phyloP scores from a whole-genome alignment of 2,329 filamentous ascomycete genomes.

The Trichoderma atrobrunneum region DNA sequence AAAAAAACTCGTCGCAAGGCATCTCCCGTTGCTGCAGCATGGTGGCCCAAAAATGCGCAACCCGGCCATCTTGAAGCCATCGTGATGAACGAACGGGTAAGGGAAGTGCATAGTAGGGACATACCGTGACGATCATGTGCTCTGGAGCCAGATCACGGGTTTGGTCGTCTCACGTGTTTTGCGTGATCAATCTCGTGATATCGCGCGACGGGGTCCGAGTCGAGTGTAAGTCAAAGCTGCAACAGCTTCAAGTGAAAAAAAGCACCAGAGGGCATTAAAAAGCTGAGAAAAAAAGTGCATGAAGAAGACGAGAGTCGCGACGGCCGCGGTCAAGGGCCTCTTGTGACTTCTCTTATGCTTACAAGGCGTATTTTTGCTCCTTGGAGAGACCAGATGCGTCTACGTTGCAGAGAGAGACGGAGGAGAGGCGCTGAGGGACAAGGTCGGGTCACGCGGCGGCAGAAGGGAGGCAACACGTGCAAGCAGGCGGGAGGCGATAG shows the following conservation, averaged over 20 bases:
- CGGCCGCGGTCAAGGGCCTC: not conserved
- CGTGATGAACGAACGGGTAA: slow-evolving; percentile 19
- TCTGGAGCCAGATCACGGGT: slow-evolving; percentile 44
- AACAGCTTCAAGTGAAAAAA: not conserved
- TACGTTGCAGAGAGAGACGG: slow-evolving; percentile 7
- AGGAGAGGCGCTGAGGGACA: slow-evolving; percentile 20
- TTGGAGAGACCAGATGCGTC: not conserved
- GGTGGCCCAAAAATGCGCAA: slow-evolving; percentile 16
- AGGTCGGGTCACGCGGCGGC: slow-evolving; percentile 38
- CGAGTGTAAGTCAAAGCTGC: slow-evolving; percentile 30
- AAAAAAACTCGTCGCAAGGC: not conserved
- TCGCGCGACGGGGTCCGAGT: slow-evolving; percentile 36
- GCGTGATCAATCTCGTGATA: slow-evolving; percentile 49
- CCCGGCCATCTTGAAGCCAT: slow-evolving; percentile 21
- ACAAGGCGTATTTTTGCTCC: slow-evolving; percentile 4
- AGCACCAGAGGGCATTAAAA: slow-evolving; percentile 18
- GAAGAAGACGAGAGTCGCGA: slow-evolving; percentile 13
- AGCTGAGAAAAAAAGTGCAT: not conserved
- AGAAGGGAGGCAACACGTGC: slow-evolving; percentile 41
- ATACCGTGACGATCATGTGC: slow-evolving; percentile 48
- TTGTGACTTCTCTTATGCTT: slow-evolving; percentile 19
- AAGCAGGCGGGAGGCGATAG: slow-evolving; percentile 31
- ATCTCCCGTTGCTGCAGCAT: not conserved
- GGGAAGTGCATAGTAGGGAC: slow-evolving; percentile 25
- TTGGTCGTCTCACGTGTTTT: slow-evolving; percentile 44